Evolutionary conservation across 306 rosid genomes (phyloP), one percentile per base, ranked within the genome.

Genomic region (Sphenostylis stenocarpa): DNA sequence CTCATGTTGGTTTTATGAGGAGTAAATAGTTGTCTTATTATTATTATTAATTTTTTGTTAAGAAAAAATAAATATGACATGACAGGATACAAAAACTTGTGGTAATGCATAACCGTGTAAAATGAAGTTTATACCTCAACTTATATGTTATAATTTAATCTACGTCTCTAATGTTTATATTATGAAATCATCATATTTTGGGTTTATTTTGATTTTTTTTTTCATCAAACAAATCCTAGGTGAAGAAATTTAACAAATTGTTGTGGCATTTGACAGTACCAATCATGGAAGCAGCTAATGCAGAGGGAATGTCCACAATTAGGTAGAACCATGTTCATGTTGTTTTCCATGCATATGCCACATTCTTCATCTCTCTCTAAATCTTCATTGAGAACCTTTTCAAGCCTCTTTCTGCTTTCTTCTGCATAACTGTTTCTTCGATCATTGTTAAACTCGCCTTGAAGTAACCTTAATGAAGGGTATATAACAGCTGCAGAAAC

Each of bases 271-370:
- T 78, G 72, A 28, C 10, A 31, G 29, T 90, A 90, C 96, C 96
- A 92, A 45, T 92, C 89, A 63, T 87, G 87, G 88, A 88, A 92
- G 86, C 97, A 90, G 53, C 62, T 77, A 44, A 85, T 76, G 86
- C 97, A 92, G 79, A 92, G 75, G 19, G 96, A 84, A 72, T 92
- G 97, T 6, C 93, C 95, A 82, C 97, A 92, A 79, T 76, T 60
- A 6, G 97, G 96, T 72, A 92, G 80, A 1, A 90, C 90, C 86
- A 87, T 90, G 76, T 83, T 88, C 55, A 85, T 73, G 61, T 71
- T 60, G 67, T 80, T 84, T 73, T 92, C 93, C 96, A 92, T 90
- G 86, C 96, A 92, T 77, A 92, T 90, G 67, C 90, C 93, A 78
- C 96, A 92, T 73, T 90, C 97, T 26, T 88, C 85, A 10, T 92